Base-by-base conservation (phyloP, 2,329 filamentous ascomycete genomes). In the Ascochyta clinopodiicola region DNA sequence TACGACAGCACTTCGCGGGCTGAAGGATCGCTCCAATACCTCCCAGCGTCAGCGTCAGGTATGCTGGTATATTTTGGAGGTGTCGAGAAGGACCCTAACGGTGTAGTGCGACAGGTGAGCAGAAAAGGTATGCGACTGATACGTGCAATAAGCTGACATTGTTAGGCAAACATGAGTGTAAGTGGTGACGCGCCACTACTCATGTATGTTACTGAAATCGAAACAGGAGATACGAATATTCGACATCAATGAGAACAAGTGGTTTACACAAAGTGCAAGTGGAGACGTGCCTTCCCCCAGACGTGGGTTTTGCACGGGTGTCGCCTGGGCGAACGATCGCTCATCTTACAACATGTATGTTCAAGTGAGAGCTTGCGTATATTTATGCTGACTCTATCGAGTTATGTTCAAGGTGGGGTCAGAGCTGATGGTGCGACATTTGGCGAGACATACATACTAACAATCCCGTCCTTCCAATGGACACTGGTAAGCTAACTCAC, bases 281-380 rank as follows among this genome's bases (percentile, higher is more conserved):
- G 85, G 85, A 0, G 71, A 80, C 31, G 68, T 83, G 0, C 85
- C 85, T 1, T 73, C 73, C 24, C 75, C 80, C 54, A 75, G 85
- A 13, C 76, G 83, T 13, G 79, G 81, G 13, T 87, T 86, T 53
- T 88, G 85, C 66, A 82, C 83, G 2, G 85, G 84, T 34, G 81
- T 79, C 8, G 80, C 82, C 1, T 86, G 84, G 79, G 79, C 84
- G 1, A 54, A 75, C 3, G 85, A 87, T 61, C 75, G 79, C 46
- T 85, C 84, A 4, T 86, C 83, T 4, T 86, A 86, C 61, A 87
- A 87, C 62, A 83, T 88, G 82, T 87, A 62, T 70, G 82, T 70
- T 27, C 22, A 12, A 5, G n/a, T 31, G 6, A 2, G 5, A 4
- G 13, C 15, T 15, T 3, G 12, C 13, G 10, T 3, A 21, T 32